A percentile compares a stretch with the other conserved stretches of the same genome.
These are phyloP conservation scores for Solanum gracilifrons DNA, from an alignment of 257 asterid species.

Conservation along the genomic window DNA sequence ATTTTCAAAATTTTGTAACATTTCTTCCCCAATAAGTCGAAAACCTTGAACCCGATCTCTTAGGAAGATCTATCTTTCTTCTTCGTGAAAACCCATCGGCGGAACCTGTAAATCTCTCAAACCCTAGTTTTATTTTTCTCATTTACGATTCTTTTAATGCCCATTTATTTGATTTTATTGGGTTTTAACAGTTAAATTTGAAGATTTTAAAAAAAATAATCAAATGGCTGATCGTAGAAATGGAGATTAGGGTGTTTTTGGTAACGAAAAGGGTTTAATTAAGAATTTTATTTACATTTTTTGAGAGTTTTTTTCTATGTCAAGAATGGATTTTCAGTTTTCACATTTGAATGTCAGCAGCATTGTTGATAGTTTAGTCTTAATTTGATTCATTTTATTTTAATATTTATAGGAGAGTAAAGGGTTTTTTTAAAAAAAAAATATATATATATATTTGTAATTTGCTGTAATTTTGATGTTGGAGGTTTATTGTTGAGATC, in stretches of 20 bases:
- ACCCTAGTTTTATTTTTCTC: constrained; percentile 15
- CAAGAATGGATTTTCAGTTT: not conserved
- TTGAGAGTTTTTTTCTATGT: not conserved
- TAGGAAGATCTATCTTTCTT: not conserved
- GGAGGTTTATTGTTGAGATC: not conserved
- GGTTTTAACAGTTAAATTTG: not conserved
- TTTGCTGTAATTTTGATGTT: not conserved
- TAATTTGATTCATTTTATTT: not conserved
- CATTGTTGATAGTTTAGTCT: not conserved
- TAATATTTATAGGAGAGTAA: not conserved
- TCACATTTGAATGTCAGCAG: not conserved
- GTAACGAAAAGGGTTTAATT: not conserved
- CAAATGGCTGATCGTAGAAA: not conserved
- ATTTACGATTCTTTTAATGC: not conserved
- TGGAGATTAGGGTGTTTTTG: not conserved
- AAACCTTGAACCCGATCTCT: not conserved
- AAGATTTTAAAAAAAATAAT: not conserved
- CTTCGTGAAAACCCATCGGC: constrained; percentile 3
- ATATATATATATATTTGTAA: not conserved
- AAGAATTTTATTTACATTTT: not conserved
- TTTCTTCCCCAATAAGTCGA: not conserved
- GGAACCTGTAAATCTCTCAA: constrained; percentile 23
- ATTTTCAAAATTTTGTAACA: not conserved
- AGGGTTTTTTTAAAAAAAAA: not conserved
- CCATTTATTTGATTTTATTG: not conserved